Base-by-base conservation (phyloP, 2,329 filamentous ascomycete species). In the Onygenales sp. region DNA sequence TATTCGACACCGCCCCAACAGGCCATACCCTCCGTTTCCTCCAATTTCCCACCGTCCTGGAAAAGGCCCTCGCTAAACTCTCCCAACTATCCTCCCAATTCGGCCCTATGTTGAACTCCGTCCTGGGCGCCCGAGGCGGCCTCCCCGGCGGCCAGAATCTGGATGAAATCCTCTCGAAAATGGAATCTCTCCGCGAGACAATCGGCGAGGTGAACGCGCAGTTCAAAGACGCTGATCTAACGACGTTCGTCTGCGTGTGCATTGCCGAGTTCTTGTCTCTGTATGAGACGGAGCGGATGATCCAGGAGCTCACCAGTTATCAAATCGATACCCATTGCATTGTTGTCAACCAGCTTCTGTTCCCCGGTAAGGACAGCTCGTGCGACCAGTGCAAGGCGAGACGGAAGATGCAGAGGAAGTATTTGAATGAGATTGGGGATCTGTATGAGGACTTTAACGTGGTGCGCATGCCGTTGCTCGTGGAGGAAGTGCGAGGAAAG, bases 281-380 rank as follows among this genome's bases (percentile, higher is more conserved):
- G 51, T 98, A 98, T 76, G 93, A 98, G 79, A 98, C 93, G 57
- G 93, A 98, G 78, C 87, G 93, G 64, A 97, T 98, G 93, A 97
- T 98, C 64, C 93, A 98, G 78, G 93, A 98, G 76, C 78, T 98
- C 57, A 85, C 89, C 47, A 87, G 82, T 69, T 98, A 95, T 74
- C 78, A 86, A 65, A 98, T 98, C 68, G 93, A 98, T 70, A 95
- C 92, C 6, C 93, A 97, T 75, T 84, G 86, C 67, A 97, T 98
- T 68, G 93, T 98, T 45, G 93, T 98, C 65, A 98, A 98, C 73
- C 93, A 98, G 78, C 79, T 98, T 61, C 77, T 98, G 53, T 98
- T 95, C 75, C 93, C 93, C 14, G 88, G 87, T 71, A 80, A 85
- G 60, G 85, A 84, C 51, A 94, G 86, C 67, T 80, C 83, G 37